These are phyloP conservation scores for Thyridium curvatum DNA, from an alignment of 2,329 filamentous ascomycete species.

Conservation along the genomic window DNA sequence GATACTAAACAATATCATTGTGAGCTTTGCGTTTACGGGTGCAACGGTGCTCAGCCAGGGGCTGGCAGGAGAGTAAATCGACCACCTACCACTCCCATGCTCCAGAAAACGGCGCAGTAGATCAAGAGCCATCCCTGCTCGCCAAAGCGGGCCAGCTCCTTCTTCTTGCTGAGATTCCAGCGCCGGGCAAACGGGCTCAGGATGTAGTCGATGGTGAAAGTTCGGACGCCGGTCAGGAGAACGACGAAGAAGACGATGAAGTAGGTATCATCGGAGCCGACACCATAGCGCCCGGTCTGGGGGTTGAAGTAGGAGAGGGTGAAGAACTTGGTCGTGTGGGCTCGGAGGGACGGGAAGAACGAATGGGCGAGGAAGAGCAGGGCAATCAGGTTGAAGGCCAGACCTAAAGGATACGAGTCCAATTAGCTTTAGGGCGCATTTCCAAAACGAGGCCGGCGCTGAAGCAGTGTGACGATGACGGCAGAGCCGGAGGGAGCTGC, in stretches of 20 bases:
- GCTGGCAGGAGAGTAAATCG: no score
- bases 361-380: slow-evolving; percentile 77
- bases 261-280: slow-evolving; percentile 74
- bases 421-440: background rate
- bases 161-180: slow-evolving; percentile 68
- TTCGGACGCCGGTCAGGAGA: slow-evolving; percentile 80
- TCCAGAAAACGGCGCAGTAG: slow-evolving; percentile 79
- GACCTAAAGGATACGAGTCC: slow-evolving; percentile 43
- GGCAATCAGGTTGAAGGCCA: slow-evolving; percentile 79
- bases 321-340: slow-evolving; percentile 83
- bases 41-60: no score
- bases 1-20: slow-evolving; percentile 49
- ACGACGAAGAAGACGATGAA: slow-evolving; percentile 74
- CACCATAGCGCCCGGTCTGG: slow-evolving; percentile 60
- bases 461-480: no score
- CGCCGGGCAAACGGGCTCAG: slow-evolving; percentile 69
- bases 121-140: slow-evolving; percentile 90
- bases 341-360: slow-evolving; percentile 73
- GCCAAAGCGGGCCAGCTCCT: slow-evolving; percentile 75
- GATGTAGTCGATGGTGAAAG: slow-evolving; percentile 79
- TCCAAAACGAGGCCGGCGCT: background rate
- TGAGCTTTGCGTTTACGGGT: background rate
- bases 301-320: slow-evolving; percentile 77
- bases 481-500: no score
- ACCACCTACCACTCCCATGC: slow-evolving; percentile 68